phyloP scores from a whole-genome alignment of 2,329 filamentous ascomycete genomes.

The Aureobasidium sp. region DNA sequence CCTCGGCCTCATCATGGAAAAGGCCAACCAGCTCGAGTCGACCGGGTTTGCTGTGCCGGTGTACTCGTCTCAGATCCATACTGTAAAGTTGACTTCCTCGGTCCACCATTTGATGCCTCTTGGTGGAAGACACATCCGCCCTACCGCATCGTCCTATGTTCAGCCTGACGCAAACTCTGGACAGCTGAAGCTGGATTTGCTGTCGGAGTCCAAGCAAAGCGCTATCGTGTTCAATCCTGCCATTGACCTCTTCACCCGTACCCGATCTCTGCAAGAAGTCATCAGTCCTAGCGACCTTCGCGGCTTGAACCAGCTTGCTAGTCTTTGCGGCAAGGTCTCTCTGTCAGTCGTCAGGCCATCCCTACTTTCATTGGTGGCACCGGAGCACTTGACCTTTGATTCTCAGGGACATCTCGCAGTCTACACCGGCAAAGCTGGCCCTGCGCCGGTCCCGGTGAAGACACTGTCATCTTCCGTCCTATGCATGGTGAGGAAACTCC shows the following conservation, averaged over 20 bases:
- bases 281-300: constrained; percentile 19
- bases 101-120: neutral
- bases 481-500: constrained; percentile 27
- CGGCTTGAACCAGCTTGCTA: constrained; percentile 27
- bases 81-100: neutral
- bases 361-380: constrained; percentile 25
- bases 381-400: constrained; percentile 32
- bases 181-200: neutral
- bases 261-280: neutral
- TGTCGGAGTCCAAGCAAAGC: neutral
- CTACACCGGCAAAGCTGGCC: constrained; percentile 30
- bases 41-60: neutral
- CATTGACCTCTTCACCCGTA: neutral
- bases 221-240: neutral
- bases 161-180: neutral
- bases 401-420: constrained; percentile 29
- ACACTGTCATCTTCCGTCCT: constrained; percentile 31
- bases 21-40: constrained; percentile 22
- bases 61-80: neutral
- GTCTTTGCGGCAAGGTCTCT: constrained; percentile 27
- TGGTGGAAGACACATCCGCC: neutral
- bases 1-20: constrained; percentile 32
- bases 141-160: neutral
- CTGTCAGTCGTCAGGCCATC: constrained; percentile 28
- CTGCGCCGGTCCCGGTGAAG: constrained; percentile 29